Evolutionary conservation across 2,329 filamentous ascomycete genomes (phyloP), one percentile per base, ranked within the genome.

Genomic region (Xylariales sp.): DNA sequence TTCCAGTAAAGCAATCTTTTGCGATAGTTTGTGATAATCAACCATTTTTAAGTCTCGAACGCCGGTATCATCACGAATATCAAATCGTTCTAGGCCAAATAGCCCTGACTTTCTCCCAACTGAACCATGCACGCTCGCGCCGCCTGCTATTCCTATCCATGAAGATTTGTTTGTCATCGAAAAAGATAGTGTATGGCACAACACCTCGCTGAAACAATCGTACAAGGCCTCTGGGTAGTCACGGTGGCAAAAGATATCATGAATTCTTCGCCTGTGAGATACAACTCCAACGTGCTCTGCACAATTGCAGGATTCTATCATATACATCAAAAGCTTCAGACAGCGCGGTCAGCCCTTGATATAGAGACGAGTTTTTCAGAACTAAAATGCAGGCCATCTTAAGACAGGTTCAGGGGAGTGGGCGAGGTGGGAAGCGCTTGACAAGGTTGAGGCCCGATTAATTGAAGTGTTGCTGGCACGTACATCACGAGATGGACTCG

Each of bases 181-280:
- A 16, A 40, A 54, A 17, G 55, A 59, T 24, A 51, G 46, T 27
- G 43, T 54, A 28, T 56, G 56, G 54, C 58, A 66, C 34, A 65
- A 60, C n/a, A 67, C 67, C 6, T 65, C 59, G 6, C 37, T 70
- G 24, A 52, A 65, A 28, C 65, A 68, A 63, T 72, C 53, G 57
- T 64, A 13, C 69, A 72, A 41, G 49, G 61, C 1, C 51, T 74
- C n/a, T 62, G 65, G 29, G 59, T 61, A 5, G 51, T 46, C 7
- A 55, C 71, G 47, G 68, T 72, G 61, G 57, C 56, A 16, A 59
- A 52, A 31, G 49, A 55, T 7, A 43, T 54, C 15, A 39, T 59
- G 4, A 47, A 55, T 6, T 57, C 63, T 2, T 53, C 72, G 2
- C 62, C 67, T 1, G 37, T 59, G 4, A 58, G 63, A 25, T 66